These are phyloP conservation scores for Erysimum cheiranthoides DNA, from an alignment of 345 rosid species.

Conservation along the genomic window DNA sequence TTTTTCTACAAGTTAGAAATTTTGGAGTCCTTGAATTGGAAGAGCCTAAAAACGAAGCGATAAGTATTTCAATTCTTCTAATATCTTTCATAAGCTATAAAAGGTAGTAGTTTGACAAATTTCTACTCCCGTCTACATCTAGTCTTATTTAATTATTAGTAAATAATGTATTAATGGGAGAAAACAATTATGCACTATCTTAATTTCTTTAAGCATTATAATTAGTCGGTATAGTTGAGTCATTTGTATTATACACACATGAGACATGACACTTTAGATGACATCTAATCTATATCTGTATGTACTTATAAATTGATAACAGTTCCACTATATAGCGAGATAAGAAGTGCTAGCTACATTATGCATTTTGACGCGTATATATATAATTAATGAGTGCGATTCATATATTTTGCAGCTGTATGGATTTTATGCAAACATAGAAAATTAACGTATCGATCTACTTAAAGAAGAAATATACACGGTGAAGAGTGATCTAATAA, in stretches of 20 bases:
- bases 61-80: constrained; percentile 25
- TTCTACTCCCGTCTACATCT: constrained; percentile 36
- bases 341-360: not conserved
- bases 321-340: not conserved
- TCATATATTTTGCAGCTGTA: not conserved
- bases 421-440: not conserved
- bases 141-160: constrained; percentile 22
- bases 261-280: constrained; percentile 20
- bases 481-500: not conserved
- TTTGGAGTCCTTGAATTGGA: constrained; percentile 31
- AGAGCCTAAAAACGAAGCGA: constrained; percentile 17
- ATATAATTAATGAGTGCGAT: not conserved
- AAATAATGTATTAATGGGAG: not conserved
- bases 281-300: constrained; percentile 9
- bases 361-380: constrained; percentile 14
- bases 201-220: not conserved
- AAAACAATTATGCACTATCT: constrained; percentile 1
- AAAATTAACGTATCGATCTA: not conserved
- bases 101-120: constrained; percentile 42
- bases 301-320: not conserved
- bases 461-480: not conserved
- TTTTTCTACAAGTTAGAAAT: constrained; percentile 39
- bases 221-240: constrained; percentile 7
- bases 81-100: constrained; percentile 23
- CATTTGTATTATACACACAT: constrained; percentile 5